These are phyloP conservation scores for Aspergillus candidus DNA, from an alignment of 2,329 filamentous ascomycete species.

Conservation along the genomic window DNA sequence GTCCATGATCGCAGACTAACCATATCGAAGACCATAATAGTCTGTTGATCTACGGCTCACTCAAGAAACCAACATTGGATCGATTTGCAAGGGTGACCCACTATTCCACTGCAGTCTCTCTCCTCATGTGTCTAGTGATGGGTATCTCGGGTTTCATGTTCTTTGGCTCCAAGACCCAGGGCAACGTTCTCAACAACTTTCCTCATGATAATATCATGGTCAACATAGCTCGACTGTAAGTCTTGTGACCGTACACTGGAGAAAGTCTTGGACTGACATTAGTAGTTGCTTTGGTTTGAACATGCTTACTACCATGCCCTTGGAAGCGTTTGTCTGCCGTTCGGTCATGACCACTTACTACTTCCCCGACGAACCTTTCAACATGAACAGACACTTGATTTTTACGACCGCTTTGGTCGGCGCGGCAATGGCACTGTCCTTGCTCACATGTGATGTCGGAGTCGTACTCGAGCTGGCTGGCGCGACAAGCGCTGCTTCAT, in stretches of 20 bases:
- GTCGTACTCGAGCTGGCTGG: slow-evolving; percentile 94
- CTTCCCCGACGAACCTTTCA: slow-evolving; percentile 66
- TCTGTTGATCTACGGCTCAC: slow-evolving; percentile 91
- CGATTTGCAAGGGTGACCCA: slow-evolving; percentile 91
- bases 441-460: slow-evolving; percentile 88
- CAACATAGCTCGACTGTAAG: slow-evolving; percentile 77
- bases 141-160: slow-evolving; percentile 84
- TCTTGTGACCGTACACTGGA: background rate
- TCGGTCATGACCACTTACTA: slow-evolving; percentile 92
- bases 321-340: slow-evolving; percentile 95
- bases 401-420: slow-evolving; percentile 81
- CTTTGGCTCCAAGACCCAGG: slow-evolving; percentile 84
- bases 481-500: slow-evolving; percentile 84
- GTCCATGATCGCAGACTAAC: slow-evolving; percentile 14
- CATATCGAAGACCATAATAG: slow-evolving; percentile 71
- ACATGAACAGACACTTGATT: slow-evolving; percentile 75
- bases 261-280: slow-evolving; percentile 15
- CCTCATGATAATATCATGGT: slow-evolving; percentile 84
- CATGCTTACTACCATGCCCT: slow-evolving; percentile 94
- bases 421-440: slow-evolving; percentile 66
- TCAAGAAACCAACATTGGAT: slow-evolving; percentile 90
- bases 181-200: slow-evolving; percentile 98
- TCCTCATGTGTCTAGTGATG: slow-evolving; percentile 85
- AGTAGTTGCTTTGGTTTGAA: slow-evolving; percentile 82
- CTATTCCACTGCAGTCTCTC: slow-evolving; percentile 82